Evolutionary conservation across 116 monocot species (phyloP), one percentile per base, ranked within the genome.

Genomic region (Zostera marina): DNA sequence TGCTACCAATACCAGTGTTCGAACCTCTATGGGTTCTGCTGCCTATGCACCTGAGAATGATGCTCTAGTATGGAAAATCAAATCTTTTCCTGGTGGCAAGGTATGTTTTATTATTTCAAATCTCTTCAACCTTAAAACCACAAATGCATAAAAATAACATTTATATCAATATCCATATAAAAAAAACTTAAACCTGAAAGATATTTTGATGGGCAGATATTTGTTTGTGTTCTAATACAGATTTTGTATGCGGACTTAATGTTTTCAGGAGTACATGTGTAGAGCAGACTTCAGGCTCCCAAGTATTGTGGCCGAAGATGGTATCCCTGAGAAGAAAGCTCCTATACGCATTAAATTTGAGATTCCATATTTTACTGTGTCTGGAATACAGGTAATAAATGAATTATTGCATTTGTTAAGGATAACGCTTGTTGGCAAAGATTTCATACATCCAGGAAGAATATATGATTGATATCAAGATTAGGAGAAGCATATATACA

Each of bases 11-110:
- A 88, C 94, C 55, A 81, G 72, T 69, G 68, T 93, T 0, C 67
- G 84, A 38, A 93, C 93, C 41, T 93, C 93, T 14, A 88, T 94
- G 85, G 94, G 94, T 48, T 94, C 94, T 54, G 88, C 88, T 56
- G 54, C 85, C 47, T 94, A 94, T 79, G 88, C 88, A 41, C 88
- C 94, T 53, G 94, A 94, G 70, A 79, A 76, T 53, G 94, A 94
- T 77, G 94, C 94, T 47, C 66, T 88, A 53, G 82, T 93, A 43
- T 93, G 93, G 93, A 93, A 93, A 72, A 84, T 93, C 48, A 93
- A 81, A 75, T 93, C 93, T 2, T 93, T 93, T 69, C 84, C 93
- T 68, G 93, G 93, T 41, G 88, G 88, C 44, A 93, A 93, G 79
- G 93, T 92, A 68, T 56, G 12, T 13, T 45, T 11, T 5, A 45